Evolutionary conservation across 345 rosid species (phyloP), one percentile per base, ranked within the genome.

Genomic region (Odontarrhena argentea): DNA sequence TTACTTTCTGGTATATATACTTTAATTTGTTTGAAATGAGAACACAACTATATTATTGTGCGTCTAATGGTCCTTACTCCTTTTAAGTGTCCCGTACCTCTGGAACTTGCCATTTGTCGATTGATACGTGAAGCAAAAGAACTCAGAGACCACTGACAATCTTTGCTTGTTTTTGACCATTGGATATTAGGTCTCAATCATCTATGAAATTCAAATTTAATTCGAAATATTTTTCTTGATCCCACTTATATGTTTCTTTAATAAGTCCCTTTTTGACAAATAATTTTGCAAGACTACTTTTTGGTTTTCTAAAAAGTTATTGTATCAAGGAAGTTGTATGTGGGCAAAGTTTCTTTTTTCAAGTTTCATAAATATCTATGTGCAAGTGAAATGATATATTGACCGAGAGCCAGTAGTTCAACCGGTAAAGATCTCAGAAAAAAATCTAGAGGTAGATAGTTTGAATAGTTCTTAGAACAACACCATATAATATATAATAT

Each of bases 51-150:
- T 35, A 18, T 18, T 18, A 18, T 43, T 34, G 26, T 42, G 70
- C 53, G 15, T 47, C 57, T 48, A 32, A 55, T 71, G 76, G 76
- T 71, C 76, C 60, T 56, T 59, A 51, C 55, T 53, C 56, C 6
- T 18, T 5, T 9, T 0, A 34, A 65, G 60, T 43, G 70, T 57
- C 71, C 55, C 61, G 55, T 57, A 50, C 67, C 62, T 60, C 44
- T 73, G 67, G 52, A 73, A 60, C 30, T 66, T 60, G 77, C 68
- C 77, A 73, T 52, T 52, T 73, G 68, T 67, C 52, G 63, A 67
- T 22, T 45, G 67, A 52, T 51, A 53, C 56, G 73, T 74, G 63
- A 55, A 67, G 41, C 42, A 67, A 52, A 52, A 66, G 24, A 38
- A 67, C 36, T 41, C 55, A 66, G 38, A 36, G 32, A 18, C 55